These are phyloP conservation scores for Rasamsonia emersonii DNA, from an alignment of 2,329 filamentous ascomycete species.

Conservation along the genomic window DNA sequence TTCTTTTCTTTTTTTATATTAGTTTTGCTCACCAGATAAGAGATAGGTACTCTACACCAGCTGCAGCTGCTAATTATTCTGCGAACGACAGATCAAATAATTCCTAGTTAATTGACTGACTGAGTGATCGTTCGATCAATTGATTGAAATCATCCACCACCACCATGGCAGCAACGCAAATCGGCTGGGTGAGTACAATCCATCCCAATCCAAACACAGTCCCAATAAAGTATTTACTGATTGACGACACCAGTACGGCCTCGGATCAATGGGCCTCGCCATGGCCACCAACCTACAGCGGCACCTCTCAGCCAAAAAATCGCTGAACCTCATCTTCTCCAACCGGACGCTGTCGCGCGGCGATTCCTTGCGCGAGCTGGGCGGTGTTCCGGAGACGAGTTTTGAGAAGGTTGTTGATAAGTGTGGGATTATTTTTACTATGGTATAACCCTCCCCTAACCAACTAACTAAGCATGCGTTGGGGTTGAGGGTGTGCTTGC, in stretches of 20 bases:
- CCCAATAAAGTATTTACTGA: slow-evolving; percentile 1
- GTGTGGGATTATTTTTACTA: slow-evolving; percentile 33
- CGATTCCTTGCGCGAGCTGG: slow-evolving; percentile 26
- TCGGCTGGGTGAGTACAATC: slow-evolving; percentile 24
- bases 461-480: no score
- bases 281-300: slow-evolving; percentile 38
- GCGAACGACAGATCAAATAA: no score
- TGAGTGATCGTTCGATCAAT: no score
- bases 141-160: no score
- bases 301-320: slow-evolving; percentile 26
- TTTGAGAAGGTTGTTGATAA: slow-evolving; percentile 27
- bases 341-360: slow-evolving; percentile 36
- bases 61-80: no score
- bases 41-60: no score
- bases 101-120: no score
- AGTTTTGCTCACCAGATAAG: no score
- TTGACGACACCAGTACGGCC: slow-evolving; percentile 24
- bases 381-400: slow-evolving; percentile 23
- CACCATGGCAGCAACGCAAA: slow-evolving; percentile 13
- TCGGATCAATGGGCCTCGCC: slow-evolving; percentile 38
- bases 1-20: no score
- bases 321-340: slow-evolving; percentile 26
- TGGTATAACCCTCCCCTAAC: slow-evolving; percentile 16
- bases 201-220: not conserved
- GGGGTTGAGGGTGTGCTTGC: no score